Evolutionary conservation across 805 yeast genomes (phyloP).

Genomic region (Saccharomycopsis sp.): DNA sequence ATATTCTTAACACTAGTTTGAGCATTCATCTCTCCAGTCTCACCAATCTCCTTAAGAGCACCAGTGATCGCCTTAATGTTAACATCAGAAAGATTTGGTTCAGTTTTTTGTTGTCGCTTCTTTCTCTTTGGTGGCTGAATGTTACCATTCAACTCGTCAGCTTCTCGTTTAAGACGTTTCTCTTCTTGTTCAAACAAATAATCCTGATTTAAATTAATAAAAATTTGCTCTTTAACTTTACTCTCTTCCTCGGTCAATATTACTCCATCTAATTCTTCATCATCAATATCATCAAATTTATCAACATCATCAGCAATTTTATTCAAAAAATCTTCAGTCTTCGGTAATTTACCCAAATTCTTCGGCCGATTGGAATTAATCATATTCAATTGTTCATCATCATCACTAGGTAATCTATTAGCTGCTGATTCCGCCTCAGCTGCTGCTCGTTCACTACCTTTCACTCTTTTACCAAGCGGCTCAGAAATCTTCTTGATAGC

Average conservation of each 20-base stretch:
- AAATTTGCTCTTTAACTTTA: conserved; percentile 67
- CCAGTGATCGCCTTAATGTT: conserved; percentile 33
- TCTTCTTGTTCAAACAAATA: conserved; percentile 79
- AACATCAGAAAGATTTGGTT: conserved; percentile 28
- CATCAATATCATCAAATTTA: conserved; percentile 70
- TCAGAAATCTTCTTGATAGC: conserved; percentile 9
- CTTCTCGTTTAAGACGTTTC: conserved; percentile 75
- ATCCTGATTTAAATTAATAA: conserved; percentile 88
- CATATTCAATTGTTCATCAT: conserved; percentile 21
- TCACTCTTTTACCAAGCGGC: conserved; percentile 5
- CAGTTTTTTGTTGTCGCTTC: conserved; percentile 30
- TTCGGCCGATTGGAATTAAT: conserved; percentile 43
- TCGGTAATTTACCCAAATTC: conserved; percentile 54
- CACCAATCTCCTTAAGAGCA: conserved; percentile 40
- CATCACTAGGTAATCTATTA: background rate
- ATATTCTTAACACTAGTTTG: conserved; percentile 56
- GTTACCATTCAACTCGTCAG: conserved; percentile 82
- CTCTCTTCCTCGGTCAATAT: conserved; percentile 65
- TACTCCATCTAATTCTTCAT: conserved; percentile 62
- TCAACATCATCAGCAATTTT: conserved; percentile 55
- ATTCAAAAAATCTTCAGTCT: conserved; percentile 45
- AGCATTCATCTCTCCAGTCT: conserved; percentile 23
- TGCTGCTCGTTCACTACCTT: background rate
- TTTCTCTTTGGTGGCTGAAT: conserved; percentile 40
- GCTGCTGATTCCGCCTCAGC: conserved; percentile 1